A percentile compares a stretch with the other conserved stretches of the same genome.
phyloP scores from a whole-genome alignment of 202 grass and related monocot genomes.

The Tripidium arundinaceum region DNA sequence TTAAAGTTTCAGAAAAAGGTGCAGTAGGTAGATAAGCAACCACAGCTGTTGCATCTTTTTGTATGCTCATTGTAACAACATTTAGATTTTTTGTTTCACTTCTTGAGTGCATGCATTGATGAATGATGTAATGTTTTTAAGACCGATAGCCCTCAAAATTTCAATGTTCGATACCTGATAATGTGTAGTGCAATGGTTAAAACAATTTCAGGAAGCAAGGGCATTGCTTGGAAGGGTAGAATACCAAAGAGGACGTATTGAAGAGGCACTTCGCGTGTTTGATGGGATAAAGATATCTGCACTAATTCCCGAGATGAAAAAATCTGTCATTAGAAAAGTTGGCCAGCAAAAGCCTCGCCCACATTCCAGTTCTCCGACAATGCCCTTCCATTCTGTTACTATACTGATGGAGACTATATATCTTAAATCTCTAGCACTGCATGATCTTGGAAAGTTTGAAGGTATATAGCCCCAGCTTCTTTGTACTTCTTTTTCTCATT shows the following conservation, averaged over 20 bases:
- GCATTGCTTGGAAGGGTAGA: too few relatives aligned
- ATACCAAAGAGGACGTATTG: slow-evolving; percentile 59
- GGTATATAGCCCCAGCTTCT: slow-evolving; percentile 32
- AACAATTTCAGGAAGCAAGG: slow-evolving; percentile 73
- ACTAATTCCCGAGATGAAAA: slow-evolving; percentile 55
- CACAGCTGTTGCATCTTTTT: too few relatives aligned
- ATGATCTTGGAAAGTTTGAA: slow-evolving; percentile 65
- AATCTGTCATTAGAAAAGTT: slow-evolving; percentile 39
- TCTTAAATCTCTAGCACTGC: slow-evolving; percentile 67
- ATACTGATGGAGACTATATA: slow-evolving; percentile 65
- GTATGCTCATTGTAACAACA: too few relatives aligned
- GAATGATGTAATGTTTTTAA: too few relatives aligned
- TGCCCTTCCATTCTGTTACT: slow-evolving; percentile 61
- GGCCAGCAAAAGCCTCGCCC: slow-evolving; percentile 35
- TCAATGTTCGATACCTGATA: background rate
- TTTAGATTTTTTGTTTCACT: too few relatives aligned
- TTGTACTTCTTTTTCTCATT: background rate
- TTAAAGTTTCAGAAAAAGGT: too few relatives aligned
- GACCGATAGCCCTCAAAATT: slow-evolving; percentile 17
- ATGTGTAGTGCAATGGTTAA: background rate
- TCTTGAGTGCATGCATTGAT: too few relatives aligned
- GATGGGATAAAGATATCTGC: slow-evolving; percentile 53
- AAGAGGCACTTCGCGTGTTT: slow-evolving; percentile 69
- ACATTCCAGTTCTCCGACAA: slow-evolving; percentile 32
- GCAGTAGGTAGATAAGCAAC: too few relatives aligned